These are phyloP conservation scores for Psilocybe cyanescens DNA, from an alignment of 768 basidiomycete genomes.

Conservation along the genomic window DNA sequence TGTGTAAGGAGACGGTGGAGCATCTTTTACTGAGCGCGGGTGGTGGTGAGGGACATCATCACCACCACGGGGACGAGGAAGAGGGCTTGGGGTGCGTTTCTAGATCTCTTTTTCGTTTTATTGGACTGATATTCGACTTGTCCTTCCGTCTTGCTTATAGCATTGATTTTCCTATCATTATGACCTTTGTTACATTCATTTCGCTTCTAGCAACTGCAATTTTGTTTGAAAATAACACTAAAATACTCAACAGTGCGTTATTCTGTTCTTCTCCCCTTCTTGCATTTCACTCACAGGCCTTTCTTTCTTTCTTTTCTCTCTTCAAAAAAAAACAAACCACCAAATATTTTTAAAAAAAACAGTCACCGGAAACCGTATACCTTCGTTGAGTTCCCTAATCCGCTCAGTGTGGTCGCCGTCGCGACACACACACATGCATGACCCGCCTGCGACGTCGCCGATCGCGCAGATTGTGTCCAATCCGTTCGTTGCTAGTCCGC, in stretches of 20 bases:
- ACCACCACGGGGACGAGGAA: slow-evolving; percentile 58
- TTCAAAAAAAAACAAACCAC: too few relatives aligned
- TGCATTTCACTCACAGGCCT: not conserved
- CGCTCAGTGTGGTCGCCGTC: slow-evolving; percentile 44
- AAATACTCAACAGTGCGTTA: slow-evolving; percentile 64
- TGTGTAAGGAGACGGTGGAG: slow-evolving; percentile 96
- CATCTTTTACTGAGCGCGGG: slow-evolving; percentile 78
- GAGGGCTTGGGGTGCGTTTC: slow-evolving; percentile 43
- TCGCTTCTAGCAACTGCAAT: slow-evolving; percentile 61
- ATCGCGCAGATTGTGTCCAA: slow-evolving; percentile 59
- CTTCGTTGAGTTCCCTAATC: slow-evolving; percentile 53
- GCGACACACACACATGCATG: slow-evolving; percentile 31
- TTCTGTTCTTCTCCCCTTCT: not conserved
- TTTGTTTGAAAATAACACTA: slow-evolving; percentile 64
- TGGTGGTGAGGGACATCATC: slow-evolving; percentile 63
- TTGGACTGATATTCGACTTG: not conserved
- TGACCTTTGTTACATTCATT: slow-evolving; percentile 58
- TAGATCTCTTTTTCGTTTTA: not conserved
- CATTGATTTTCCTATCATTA: slow-evolving; percentile 68
- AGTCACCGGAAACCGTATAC: slow-evolving; percentile 65
- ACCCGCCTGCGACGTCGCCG: slow-evolving; percentile 38
- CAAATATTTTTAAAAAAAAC: too few relatives aligned
- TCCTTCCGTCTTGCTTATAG: slow-evolving; percentile 31
- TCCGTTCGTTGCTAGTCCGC: slow-evolving; percentile 72
- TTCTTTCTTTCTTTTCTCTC: not conserved